Conservation (phyloP, 1,139 yeast species). For the Lodderomyces beijingensis region DNA sequence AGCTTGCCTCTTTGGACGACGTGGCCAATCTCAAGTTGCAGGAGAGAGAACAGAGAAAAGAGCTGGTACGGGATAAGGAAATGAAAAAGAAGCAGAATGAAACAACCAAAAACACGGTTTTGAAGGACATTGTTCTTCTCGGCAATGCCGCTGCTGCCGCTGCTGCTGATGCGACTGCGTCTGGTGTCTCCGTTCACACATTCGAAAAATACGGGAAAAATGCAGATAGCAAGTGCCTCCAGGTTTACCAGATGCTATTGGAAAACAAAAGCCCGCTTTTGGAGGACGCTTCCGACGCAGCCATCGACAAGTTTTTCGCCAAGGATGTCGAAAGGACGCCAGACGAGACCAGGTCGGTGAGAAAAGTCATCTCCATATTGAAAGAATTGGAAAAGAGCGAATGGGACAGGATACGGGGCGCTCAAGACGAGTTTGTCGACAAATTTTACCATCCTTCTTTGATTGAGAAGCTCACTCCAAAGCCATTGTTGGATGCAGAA, state of each 20-base stretch:
- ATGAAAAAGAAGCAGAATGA: conserved; percentile 38
- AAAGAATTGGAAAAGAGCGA: conserved; percentile 51
- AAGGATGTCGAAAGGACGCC: conserved; percentile 34
- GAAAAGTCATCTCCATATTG: conserved; percentile 51
- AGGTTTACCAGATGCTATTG: conserved; percentile 25
- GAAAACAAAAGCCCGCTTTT: conserved; percentile 25
- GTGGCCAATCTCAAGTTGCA: conserved; percentile 24
- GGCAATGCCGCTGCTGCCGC: conserved; percentile 22
- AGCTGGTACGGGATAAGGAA: conserved; percentile 18
- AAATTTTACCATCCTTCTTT: conserved; percentile 34
- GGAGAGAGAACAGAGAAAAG: conserved; percentile 19
- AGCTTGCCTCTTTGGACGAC: conserved; percentile 38
- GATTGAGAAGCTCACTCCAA: conserved; percentile 40
- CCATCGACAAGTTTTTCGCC: conserved; percentile 21
- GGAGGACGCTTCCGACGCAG: conserved; percentile 8
- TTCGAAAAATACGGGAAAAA: conserved; percentile 20
- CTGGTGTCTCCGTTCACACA: conserved; percentile 21
- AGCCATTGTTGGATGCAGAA: conserved; percentile 44
- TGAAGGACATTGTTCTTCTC: conserved; percentile 34
- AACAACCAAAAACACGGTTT: conserved; percentile 43
- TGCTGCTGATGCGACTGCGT: conserved; percentile 22
- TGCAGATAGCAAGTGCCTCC: conserved; percentile 26
- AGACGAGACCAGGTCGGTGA: conserved; percentile 37
- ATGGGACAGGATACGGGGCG: conserved; percentile 44
- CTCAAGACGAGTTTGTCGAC: conserved; percentile 31